Evolutionary conservation across 2,329 filamentous ascomycete genomes (phyloP).

Genomic region (Colletotrichum camelliae): DNA sequence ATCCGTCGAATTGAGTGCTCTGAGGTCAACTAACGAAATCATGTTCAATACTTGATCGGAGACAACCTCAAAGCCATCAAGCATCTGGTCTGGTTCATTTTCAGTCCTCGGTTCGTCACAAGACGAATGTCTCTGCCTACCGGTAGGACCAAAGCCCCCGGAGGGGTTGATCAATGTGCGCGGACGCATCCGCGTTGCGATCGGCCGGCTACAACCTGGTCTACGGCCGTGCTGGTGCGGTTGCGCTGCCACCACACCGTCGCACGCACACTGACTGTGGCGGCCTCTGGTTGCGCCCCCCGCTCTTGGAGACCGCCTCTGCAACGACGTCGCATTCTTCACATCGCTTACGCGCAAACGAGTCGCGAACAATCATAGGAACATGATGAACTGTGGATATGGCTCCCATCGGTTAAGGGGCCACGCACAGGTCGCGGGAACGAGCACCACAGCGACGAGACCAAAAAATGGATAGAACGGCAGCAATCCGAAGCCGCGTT

Average conservation of each 20-base stretch:
- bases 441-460: neutral
- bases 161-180: neutral
- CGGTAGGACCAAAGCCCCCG: neutral
- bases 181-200: slow-evolving; percentile 8
- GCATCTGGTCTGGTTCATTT: neutral
- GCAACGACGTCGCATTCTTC: slow-evolving; percentile 17
- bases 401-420: neutral
- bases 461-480: neutral
- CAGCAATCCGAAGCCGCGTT: neutral
- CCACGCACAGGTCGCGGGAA: neutral
- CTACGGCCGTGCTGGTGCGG: neutral
- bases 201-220: slow-evolving; percentile 13
- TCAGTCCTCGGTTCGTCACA: neutral
- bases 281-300: neutral
- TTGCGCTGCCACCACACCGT: neutral
- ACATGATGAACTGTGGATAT: neutral
- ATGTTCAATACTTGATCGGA: neutral
- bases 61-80: neutral
- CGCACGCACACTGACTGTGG: neutral
- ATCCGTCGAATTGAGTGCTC: neutral
- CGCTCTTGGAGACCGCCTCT: slow-evolving; percentile 1
- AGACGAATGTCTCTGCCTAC: neutral
- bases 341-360: slow-evolving; percentile 14
- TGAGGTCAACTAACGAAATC: neutral
- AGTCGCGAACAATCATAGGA: neutral